A percentile compares a stretch with the other conserved stretches of the same genome.
phyloP scores from a whole-genome alignment of 257 asterid species.

The Thymus quinquecostatus region DNA sequence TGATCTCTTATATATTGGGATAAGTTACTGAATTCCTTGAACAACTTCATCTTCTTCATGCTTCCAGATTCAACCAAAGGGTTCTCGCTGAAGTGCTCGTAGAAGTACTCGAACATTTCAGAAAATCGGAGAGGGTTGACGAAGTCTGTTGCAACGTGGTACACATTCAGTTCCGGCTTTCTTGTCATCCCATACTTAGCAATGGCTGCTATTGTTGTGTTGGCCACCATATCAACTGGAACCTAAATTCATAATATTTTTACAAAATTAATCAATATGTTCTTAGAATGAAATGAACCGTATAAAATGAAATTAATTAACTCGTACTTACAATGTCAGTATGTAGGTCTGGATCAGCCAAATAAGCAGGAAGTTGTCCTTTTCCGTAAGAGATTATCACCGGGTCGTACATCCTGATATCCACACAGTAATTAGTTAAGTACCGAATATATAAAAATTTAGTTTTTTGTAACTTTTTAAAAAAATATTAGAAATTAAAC shows the following conservation, averaged over 20 bases:
- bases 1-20: slow-evolving; percentile 24
- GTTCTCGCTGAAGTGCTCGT: slow-evolving; percentile 25
- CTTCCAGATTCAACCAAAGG: slow-evolving; percentile 15
- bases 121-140: slow-evolving; percentile 34
- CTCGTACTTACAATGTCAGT: slow-evolving; percentile 35
- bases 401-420: slow-evolving; percentile 40
- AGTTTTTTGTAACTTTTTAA: no score
- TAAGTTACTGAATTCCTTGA: slow-evolving; percentile 23
- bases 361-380: slow-evolving; percentile 41
- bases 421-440: not conserved
- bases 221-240: slow-evolving; percentile 46
- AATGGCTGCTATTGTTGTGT: slow-evolving; percentile 46
- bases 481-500: not conserved
- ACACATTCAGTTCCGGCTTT: slow-evolving; percentile 26
- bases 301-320: not conserved
- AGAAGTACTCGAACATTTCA: slow-evolving; percentile 27
- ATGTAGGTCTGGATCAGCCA: slow-evolving; percentile 37
- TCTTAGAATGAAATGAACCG: not conserved
- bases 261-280: not conserved
- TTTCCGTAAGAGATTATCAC: slow-evolving; percentile 40
- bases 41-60: slow-evolving; percentile 25
- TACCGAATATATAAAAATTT: no score
- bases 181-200: slow-evolving; percentile 40
- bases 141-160: slow-evolving; percentile 35
- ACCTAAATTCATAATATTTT: slow-evolving; percentile 29